Evolutionary conservation across 768 basidiomycete genomes (phyloP).

Genomic region (Rubroboletus satanas): DNA sequence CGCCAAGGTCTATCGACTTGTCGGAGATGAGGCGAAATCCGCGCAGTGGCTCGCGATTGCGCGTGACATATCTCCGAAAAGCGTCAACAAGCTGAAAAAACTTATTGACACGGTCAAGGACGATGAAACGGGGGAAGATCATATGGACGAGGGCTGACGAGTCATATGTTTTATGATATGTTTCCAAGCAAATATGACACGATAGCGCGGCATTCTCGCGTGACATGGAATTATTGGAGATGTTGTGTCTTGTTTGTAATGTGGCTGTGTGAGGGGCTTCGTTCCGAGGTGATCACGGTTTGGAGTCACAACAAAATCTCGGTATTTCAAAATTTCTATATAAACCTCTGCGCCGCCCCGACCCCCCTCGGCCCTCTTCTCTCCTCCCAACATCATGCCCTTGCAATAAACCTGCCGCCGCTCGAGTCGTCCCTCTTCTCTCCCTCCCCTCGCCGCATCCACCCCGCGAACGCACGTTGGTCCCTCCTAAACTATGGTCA

Average conservation of each 20-base stretch:
- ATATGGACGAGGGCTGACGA: constrained; percentile 73
- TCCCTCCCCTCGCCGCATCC: constrained; percentile 20
- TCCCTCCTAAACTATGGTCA: constrained; percentile 61
- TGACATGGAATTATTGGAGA: constrained; percentile 14
- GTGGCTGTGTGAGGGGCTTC: constrained; percentile 31
- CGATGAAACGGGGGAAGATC: constrained; percentile 50
- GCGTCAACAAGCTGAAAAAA: constrained; percentile 76
- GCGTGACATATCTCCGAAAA: constrained; percentile 92
- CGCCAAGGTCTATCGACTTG: constrained; percentile 82
- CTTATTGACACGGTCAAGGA: constrained; percentile 69
- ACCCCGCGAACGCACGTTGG: constrained; percentile 25
- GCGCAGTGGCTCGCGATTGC: constrained; percentile 85
- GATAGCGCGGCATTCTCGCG: constrained; percentile 25
- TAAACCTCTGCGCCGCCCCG: constrained; percentile 32
- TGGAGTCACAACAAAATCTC: constrained; percentile 34
- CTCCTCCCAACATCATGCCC: constrained; percentile 37
- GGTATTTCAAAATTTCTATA: constrained; percentile 41
- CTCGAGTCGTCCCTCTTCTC: constrained; percentile 6
- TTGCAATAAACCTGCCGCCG: constrained; percentile 23
- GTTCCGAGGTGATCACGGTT: constrained; percentile 26
- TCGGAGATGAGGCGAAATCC: constrained; percentile 75
- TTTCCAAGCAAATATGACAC: constrained; percentile 1
- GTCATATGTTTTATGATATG: constrained; percentile 4
- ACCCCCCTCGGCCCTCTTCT: constrained; percentile 22
- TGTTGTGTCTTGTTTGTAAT: constrained; percentile 23